Base-by-base conservation (phyloP, 495 filamentous ascomycete species). In the Penicillium coffeae region DNA sequence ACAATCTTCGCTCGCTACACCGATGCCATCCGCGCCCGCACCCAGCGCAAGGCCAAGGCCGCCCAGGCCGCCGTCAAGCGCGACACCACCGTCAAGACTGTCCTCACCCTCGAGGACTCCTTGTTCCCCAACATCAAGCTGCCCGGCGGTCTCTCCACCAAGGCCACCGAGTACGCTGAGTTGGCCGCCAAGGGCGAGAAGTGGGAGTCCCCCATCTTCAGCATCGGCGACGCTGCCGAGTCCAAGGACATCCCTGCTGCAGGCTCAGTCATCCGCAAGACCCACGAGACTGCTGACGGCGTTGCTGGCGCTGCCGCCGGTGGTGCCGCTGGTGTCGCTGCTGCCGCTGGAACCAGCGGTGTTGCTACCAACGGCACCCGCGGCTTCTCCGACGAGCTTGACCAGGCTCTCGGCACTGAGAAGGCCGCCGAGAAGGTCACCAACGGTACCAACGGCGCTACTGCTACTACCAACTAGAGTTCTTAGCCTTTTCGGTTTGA, bases 151-250 rank as follows among this genome's bases (percentile, higher is more conserved):
- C 91, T 96, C 65, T 89, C 87, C 46, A 86, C 80, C 72, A 96
- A 96, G 80, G 92, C 93, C 15, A 95, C 92, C 44, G 88, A 96
- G 67, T 97, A 92, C 76, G 89, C 83, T 66, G 83, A 96, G 36
- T 75, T 96, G 33, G 88, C 93, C 12, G 72, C 74, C 45, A 90
- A 89, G 77, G 93, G 94, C 41, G 86, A 96, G 56, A 85, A 84
- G 66, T 98, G 93, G 93, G 85, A 96, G 71, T 92, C 86, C 21
- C 90, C 94, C 22, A 82, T 98, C 59, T 98, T 98, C 76, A 84
- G 80, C 58, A 85, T 97, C 51, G 94, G 93, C 43, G 74, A 68
- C n/a, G 89, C 92, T 6, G 58, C 76, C 3, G 82, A 86, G 70
- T 86, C 88, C 12, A 73, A 68, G 27, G 78, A 86, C 58, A 79